Base-by-base conservation (phyloP, 1,139 yeast genomes). In the Petasospora fabianii region DNA sequence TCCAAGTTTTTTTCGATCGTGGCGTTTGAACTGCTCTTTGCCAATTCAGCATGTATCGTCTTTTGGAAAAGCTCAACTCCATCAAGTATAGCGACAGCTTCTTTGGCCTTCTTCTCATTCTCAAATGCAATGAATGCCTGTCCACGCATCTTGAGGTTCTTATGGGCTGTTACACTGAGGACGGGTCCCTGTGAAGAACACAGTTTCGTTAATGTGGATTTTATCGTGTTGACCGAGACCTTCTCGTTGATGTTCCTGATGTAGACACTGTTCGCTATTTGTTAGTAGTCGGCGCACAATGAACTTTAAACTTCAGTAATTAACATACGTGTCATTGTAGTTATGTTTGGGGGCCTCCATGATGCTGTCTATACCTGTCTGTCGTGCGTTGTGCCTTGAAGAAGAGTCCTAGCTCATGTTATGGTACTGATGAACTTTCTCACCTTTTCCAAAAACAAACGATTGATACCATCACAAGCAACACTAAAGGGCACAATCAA, bases 101-200 rank as follows among this genome's bases (percentile, higher is more conserved):
- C 53, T 3, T 53, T 46, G 1, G 94, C 84, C 7, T 65, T 58
- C 3, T 64, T 63, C 2, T 56, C 52, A 16, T 61, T 56, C 4
- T 64, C 68, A 47, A 79, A 80, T 0, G 90, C 81, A 6, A 92
- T 70, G 60, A 88, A 92, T 2, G 96, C 96, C 60, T 88, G 97
- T 3, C 96, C 96, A 41, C 80, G 71, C 73, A 84, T 69, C 42
- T 69, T 71, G 20, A 84, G 54, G 52, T 79, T 81, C 47, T 72
- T 72, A 46, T 78, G 80, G 1, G 88, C 78, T 1, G 77, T 68
- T 7, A 87, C 62, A 30, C 74, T 76, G 11, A 71, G 48, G 1
- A 84, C 66, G 0, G 63, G 56, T 0, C 85, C 83, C 56, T 68
- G 77, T 13, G 66, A 56, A 3, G 58, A 54, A 34, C 81, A 80